Evolutionary conservation across 1,139 yeast genomes (phyloP), one percentile per base, ranked within the genome.

Genomic region (Candida tunisiensis): DNA sequence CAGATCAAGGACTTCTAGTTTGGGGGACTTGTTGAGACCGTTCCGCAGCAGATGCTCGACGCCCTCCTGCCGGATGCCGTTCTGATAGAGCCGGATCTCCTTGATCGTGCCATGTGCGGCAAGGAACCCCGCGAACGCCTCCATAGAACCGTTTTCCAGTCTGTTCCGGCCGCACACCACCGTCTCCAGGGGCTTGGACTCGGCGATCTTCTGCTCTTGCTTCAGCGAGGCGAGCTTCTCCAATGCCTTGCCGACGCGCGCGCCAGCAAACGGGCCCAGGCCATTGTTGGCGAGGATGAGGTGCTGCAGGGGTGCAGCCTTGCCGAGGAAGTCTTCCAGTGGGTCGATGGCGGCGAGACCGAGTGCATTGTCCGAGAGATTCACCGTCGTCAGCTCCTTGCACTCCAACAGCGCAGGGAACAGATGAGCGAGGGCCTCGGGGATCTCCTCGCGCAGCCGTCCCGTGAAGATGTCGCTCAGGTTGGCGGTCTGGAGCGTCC

Each of bases 251-350:
- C 95, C 98, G 38, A 88, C 78, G 51, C 93, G 68, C 29, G 91
- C 75, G 41, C 98, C 98, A 1, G 96, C 93, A 51, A 77, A 78
- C 17, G 98, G 98, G 14, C 98, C 98, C 71, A 88, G 74, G 30
- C 98, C 98, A 50, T 91, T 88, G 55, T 88, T 88, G 26, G 94
- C 77, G 37, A 91, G 61, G 37, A 80, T 73, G 49, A 91, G 65
- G 47, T 88, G 94, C 51, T 79, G 75, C 33, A 88, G 57, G 15
- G 93, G 72, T 11, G 69, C 63, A 25, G 92, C 93, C 41, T 72
- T 64, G 10, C 79, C 57, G 36, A 91, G 60, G 44, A 75, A 85
- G 20, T 59, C 62, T 46, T 85, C 94, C 35, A 88, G 65, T 9
- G 91, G 92, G 35, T 77, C 93, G 35, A 88, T 82, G 18, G 96